Evolutionary conservation across 352 stramenopile species (phyloP).

Genomic region (Stramenopiles sp.): DNA sequence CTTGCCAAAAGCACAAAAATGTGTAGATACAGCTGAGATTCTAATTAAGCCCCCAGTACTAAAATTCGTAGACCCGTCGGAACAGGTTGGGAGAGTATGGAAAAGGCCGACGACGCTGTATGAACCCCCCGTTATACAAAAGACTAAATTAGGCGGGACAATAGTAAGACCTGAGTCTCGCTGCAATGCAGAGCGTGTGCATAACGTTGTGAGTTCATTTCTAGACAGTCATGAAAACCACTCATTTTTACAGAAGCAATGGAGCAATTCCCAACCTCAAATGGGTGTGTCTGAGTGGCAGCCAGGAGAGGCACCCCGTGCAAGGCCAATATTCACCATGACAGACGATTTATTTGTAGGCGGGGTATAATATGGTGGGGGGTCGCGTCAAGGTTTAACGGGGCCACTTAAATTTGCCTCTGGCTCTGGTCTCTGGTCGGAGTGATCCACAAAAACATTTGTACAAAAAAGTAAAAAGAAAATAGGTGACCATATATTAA

Average conservation of each 20-base stretch:
- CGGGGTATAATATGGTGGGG: too few species aligned
- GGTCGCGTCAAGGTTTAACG: too few species aligned
- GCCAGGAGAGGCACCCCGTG: not conserved
- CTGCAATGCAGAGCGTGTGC: not conserved
- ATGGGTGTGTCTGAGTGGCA: not conserved
- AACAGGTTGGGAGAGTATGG: not conserved
- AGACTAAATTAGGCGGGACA: not conserved
- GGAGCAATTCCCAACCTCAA: not conserved
- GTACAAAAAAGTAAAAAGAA: too few species aligned
- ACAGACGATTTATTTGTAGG: constrained; percentile 5
- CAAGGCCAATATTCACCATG: not conserved
- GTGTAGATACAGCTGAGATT: not conserved
- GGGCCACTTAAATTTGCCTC: too few species aligned
- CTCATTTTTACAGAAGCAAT: not conserved
- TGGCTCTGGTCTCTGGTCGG: too few species aligned
- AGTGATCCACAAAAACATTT: too few species aligned
- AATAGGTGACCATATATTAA: too few species aligned
- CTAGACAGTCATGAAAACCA: not conserved
- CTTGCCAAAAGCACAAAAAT: not conserved
- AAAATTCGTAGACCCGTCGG: not conserved
- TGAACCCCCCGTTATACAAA: not conserved
- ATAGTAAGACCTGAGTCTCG: not conserved
- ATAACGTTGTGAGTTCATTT: not conserved
- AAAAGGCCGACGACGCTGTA: not conserved
- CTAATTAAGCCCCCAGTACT: not conserved